Conservation (phyloP, 768 basidiomycete species). For the Hericium rajendrae region DNA sequence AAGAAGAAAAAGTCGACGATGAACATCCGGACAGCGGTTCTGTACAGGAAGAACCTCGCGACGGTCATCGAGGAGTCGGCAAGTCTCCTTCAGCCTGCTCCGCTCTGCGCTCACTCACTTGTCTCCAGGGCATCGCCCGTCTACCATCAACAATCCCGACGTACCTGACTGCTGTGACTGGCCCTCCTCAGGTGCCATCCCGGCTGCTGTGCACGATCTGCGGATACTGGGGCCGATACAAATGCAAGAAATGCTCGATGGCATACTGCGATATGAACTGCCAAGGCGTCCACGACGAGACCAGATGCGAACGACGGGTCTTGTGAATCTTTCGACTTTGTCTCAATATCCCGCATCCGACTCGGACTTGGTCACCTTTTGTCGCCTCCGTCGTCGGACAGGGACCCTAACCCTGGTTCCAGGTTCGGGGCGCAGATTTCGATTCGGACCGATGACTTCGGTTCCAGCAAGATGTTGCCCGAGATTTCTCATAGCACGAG, state of each 20-base stretch:
- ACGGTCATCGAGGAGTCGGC: constrained; percentile 76
- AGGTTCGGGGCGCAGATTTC: neutral
- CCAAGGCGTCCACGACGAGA: constrained; percentile 66
- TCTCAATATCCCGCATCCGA: no score
- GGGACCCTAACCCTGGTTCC: neutral
- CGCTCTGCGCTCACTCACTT: neutral
- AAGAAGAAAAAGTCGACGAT: constrained; percentile 74
- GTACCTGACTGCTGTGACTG: constrained; percentile 62
- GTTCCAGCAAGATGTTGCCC: neutral
- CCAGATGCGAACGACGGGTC: constrained; percentile 68
- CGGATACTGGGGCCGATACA: constrained; percentile 76
- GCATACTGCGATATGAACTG: constrained; percentile 70
- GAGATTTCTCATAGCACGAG: no score
- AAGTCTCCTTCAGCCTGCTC: constrained; percentile 20
- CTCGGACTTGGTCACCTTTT: neutral
- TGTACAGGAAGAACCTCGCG: constrained; percentile 75
- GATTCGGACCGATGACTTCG: neutral
- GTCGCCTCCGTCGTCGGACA: neutral
- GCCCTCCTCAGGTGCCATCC: constrained; percentile 52
- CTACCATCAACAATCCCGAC: constrained; percentile 46
- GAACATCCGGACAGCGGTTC: constrained; percentile 67
- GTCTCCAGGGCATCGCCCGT: constrained; percentile 44
- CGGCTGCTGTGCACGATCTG: constrained; percentile 78
- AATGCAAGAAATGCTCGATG: constrained; percentile 68
- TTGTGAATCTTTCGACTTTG: constrained; percentile 24